Percentiles rank a stretch among this genome's conserved stretches.
These are phyloP conservation scores for Coriaria nepalensis DNA, from an alignment of 306 rosid genomes.

Conservation along the genomic window DNA sequence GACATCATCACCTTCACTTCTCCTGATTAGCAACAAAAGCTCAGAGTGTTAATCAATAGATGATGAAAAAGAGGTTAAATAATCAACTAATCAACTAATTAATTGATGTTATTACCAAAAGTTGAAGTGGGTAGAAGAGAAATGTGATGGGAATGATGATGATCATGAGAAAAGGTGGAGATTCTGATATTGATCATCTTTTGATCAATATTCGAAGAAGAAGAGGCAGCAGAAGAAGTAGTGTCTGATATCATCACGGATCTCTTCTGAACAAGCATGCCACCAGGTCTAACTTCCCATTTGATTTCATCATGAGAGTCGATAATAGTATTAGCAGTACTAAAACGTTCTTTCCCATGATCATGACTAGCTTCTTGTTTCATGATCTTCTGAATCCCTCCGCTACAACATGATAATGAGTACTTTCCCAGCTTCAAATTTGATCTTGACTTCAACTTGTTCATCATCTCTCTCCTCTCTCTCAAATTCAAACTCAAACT, in stretches of 20 bases:
- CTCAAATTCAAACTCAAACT: no score
- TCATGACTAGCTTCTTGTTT: no score
- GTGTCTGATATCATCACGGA: background rate
- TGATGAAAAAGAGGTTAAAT: background rate
- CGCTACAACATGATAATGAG: no score
- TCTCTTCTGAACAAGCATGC: slow-evolving; percentile 2
- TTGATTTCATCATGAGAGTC: background rate
- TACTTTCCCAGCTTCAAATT: no score
- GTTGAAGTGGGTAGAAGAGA: background rate
- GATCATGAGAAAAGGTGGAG: background rate
- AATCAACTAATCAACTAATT: background rate
- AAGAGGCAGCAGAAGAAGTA: background rate
- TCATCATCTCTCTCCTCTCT: no score
- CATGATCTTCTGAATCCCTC: no score
- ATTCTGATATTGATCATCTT: background rate
- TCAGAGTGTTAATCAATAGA: background rate
- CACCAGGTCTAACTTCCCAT: slow-evolving; percentile 4
- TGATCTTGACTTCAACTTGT: no score
- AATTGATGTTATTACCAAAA: background rate
- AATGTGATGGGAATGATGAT: background rate
- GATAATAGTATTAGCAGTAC: no score
- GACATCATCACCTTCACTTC: background rate
- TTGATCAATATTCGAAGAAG: background rate
- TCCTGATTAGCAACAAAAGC: background rate
- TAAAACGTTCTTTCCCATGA: no score